Evolutionary conservation across 352 stramenopile species (phyloP).

Genomic region (Albugo laibachii): DNA sequence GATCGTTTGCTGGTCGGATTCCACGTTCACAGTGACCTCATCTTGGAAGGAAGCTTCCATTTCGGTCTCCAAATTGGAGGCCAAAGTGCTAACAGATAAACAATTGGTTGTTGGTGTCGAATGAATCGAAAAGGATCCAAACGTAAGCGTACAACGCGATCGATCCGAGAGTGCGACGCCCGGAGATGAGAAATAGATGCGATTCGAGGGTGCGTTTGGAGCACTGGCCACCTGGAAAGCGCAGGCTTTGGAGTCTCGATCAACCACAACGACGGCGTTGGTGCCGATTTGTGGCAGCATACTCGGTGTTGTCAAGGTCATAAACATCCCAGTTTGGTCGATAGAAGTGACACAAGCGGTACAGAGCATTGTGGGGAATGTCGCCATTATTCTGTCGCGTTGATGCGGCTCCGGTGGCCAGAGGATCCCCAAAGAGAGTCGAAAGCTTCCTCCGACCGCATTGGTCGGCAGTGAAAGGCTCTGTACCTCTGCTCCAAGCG

Average conservation of each 20-base stretch:
- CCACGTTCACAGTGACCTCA: conserved; percentile 32
- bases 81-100: conserved; percentile 16
- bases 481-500: conserved; percentile 84
- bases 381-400: neutral
- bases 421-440: conserved; percentile 22
- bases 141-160: conserved; percentile 14
- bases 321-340: conserved; percentile 1
- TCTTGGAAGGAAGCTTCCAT: conserved; percentile 30
- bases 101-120: conserved; percentile 27
- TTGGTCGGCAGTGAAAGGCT: conserved; percentile 56
- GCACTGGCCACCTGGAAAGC: conserved; percentile 29
- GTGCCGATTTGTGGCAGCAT: conserved; percentile 52
- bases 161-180: conserved; percentile 12
- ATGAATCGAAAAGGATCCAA: conserved; percentile 27
- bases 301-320: conserved; percentile 6
- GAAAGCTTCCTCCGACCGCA: conserved; percentile 46
- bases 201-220: conserved; percentile 12
- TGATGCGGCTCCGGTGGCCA: neutral
- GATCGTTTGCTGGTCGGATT: conserved; percentile 22
- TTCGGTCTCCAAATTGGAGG: conserved; percentile 10
- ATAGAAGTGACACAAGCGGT: conserved; percentile 9
- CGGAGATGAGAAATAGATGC: conserved; percentile 7
- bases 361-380: conserved; percentile 1
- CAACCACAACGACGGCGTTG: conserved; percentile 46
- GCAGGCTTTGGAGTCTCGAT: conserved; percentile 18